Conservation (phyloP, 2,329 filamentous ascomycete species). For the Claviceps sorghi region DNA sequence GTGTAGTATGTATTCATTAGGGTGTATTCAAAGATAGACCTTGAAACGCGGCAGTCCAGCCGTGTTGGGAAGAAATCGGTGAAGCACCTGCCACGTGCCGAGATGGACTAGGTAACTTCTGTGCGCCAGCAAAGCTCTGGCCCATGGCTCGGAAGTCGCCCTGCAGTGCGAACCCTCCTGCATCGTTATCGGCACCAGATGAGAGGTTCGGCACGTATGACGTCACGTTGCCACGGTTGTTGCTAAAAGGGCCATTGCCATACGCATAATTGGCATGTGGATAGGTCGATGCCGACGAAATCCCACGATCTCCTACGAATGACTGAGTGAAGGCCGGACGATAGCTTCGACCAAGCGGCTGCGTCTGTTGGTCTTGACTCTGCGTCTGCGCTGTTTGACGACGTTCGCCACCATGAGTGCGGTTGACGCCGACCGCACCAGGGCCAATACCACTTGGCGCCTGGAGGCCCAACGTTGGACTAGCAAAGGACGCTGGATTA, state of each 20-base stretch:
- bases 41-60: slow-evolving; percentile 53
- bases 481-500: slow-evolving; percentile 90
- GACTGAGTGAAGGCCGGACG: slow-evolving; percentile 27
- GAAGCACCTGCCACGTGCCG: slow-evolving; percentile 25
- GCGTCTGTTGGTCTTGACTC: slow-evolving; percentile 16
- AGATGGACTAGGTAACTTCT: slow-evolving; percentile 20
- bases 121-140: slow-evolving; percentile 30
- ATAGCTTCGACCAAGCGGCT: slow-evolving; percentile 27
- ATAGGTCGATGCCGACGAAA: slow-evolving; percentile 22
- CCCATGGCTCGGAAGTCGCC: slow-evolving; percentile 33
- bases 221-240: slow-evolving; percentile 14
- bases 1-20: slow-evolving; percentile 15
- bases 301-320: slow-evolving; percentile 28
- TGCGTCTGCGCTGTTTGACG: slow-evolving; percentile 36
- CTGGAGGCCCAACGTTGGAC: slow-evolving; percentile 56
- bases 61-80: slow-evolving; percentile 31
- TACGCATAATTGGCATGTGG: slow-evolving; percentile 23
- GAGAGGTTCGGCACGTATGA: slow-evolving; percentile 16
- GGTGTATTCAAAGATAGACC: slow-evolving; percentile 56
- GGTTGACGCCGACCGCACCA: slow-evolving; percentile 45
- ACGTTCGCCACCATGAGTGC: slow-evolving; percentile 31
- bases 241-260: slow-evolving; percentile 19
- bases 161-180: slow-evolving; percentile 20
- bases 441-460: slow-evolving; percentile 53
- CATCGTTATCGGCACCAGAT: slow-evolving; percentile 17